Evolutionary conservation across 441 rosid species (phyloP), one percentile per base, ranked within the genome.

Genomic region (Syzygium malaccense): DNA sequence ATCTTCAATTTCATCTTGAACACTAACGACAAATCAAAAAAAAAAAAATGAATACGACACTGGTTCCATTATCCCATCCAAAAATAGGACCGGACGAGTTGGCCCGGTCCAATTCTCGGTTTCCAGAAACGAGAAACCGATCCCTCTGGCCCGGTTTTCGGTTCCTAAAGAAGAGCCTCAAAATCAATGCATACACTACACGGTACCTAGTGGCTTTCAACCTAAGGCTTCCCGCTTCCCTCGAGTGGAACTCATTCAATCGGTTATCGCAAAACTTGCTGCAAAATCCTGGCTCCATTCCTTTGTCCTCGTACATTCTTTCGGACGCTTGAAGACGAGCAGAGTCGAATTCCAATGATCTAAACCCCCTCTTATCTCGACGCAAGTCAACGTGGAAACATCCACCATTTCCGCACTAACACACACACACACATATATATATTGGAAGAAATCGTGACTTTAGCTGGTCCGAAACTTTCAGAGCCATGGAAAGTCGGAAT

Each of bases 391-490:
- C 83, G 51, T 7, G 51, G n/a, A 41, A 41, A 41, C 83, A 75
- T 75, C 45, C 51, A 75, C n/a, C 83, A 41, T 75, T 41, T 75
- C 83, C 83, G 37, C 83, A 12, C 83, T 14, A 30, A 30, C 6
- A 64, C 19, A 14, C 15, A 54, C 15, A 54, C 26, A 60, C 12
- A 11, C 0, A 37, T 41, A 23, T 23, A 3, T 71, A 71, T 33
- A 0, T 41, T 13, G 15, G 13, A 32, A 14, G 13, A 6, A 75
- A 41, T 4, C 83, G 23, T 0, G 51, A 0, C 28, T 57, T 68
- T 6, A 23, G 83, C 83, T 75, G 85, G 55, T 88, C 89, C 88
- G 89, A 92, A 90, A 90, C 71, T 90, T 92, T 92, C 91, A 92
- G 92, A 91, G 92, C 91, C 87, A 84, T 83, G 25, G 62, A 75